Evolutionary conservation across 73 alveolate species (phyloP).

Genomic region (Symbiodinium natans): DNA sequence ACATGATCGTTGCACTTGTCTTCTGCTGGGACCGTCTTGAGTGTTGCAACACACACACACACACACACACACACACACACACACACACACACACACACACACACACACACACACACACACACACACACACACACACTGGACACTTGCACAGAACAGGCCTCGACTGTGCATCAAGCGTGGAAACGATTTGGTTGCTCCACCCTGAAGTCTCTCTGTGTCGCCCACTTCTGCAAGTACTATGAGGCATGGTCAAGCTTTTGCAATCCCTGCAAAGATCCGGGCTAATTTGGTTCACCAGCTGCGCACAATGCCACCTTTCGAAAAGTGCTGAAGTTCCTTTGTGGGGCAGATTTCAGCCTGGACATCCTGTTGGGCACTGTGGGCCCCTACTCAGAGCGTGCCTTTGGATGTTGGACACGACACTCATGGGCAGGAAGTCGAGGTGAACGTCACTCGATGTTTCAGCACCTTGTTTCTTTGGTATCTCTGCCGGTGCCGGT

Average conservation of each 20-base stretch:
- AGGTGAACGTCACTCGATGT: not conserved
- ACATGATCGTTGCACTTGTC: not conserved
- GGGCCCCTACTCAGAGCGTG: not conserved
- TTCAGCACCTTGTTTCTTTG: not conserved
- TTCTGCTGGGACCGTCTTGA: not conserved
- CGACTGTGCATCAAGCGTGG: constrained; percentile 6
- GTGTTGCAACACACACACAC: not conserved
- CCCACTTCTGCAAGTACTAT: no score
- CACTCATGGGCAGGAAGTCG: not conserved
- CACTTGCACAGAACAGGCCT: not conserved
- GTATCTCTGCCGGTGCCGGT: no score
- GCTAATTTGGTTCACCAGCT: not conserved
- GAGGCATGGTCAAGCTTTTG: no score
- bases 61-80: no score
- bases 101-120: no score
- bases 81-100: no score
- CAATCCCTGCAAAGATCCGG: no score
- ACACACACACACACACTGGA: no score
- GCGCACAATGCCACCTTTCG: not conserved
- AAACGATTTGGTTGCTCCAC: constrained; percentile 1
- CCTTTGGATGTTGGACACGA: not conserved
- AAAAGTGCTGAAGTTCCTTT: no score
- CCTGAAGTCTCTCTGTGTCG: not conserved
- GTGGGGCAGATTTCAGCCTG: no score
- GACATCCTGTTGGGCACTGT: no score